These are phyloP conservation scores for Staphylotrichum tortipilum DNA, from an alignment of 495 filamentous ascomycete species.

Conservation along the genomic window DNA sequence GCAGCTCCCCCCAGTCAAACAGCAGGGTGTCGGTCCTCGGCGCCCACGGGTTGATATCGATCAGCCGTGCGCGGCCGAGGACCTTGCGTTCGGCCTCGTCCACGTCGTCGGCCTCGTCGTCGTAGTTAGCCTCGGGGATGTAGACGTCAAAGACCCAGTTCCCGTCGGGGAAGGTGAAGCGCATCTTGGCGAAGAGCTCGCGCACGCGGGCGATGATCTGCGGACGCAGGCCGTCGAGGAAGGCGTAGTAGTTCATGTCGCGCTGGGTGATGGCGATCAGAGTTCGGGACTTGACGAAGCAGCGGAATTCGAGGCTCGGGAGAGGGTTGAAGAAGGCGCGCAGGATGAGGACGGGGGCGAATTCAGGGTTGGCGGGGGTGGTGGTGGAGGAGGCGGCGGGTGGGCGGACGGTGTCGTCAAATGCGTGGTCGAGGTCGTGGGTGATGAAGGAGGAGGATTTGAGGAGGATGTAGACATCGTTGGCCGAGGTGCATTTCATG, in stretches of 20 bases:
- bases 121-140: slow-evolving; percentile 64
- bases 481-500: slow-evolving; percentile 74
- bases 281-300: slow-evolving; percentile 73
- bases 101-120: slow-evolving; percentile 7
- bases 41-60: slow-evolving; percentile 96
- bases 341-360: slow-evolving; percentile 55
- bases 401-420: slow-evolving; percentile 61
- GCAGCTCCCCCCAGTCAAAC: slow-evolving; percentile 84
- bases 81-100: neutral
- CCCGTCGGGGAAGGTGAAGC: slow-evolving; percentile 70
- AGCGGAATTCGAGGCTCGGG: slow-evolving; percentile 86
- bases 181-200: slow-evolving; percentile 64
- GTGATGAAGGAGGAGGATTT: slow-evolving; percentile 91
- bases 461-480: slow-evolving; percentile 87
- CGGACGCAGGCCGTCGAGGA: slow-evolving; percentile 57
- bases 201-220: slow-evolving; percentile 54
- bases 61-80: slow-evolving; percentile 60
- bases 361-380: slow-evolving; percentile 14
- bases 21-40: slow-evolving; percentile 77
- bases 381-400: neutral
- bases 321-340: slow-evolving; percentile 82
- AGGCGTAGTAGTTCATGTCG: slow-evolving; percentile 83
- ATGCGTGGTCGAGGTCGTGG: slow-evolving; percentile 88
- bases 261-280: slow-evolving; percentile 82
- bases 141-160: slow-evolving; percentile 89